Base-by-base conservation (phyloP, 2,329 filamentous ascomycete genomes). In the Pseudogymnoascus sp. region DNA sequence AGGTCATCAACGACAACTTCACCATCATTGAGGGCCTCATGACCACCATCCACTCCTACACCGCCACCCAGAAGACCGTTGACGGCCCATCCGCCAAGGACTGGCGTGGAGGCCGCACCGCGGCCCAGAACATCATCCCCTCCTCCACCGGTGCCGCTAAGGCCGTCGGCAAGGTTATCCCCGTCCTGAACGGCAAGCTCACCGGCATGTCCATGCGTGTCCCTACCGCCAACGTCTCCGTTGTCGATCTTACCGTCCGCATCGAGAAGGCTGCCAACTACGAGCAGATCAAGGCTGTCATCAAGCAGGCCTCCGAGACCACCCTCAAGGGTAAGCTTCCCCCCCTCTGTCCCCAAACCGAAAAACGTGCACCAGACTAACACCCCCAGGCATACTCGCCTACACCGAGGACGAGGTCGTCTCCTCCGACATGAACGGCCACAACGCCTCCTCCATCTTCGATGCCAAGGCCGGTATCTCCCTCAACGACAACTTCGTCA, bases 201-300 rank as follows among this genome's bases (percentile, higher is more conserved):
- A 99, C 94, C 70, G 94, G 94, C 82, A 97, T 99, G 94, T 86
- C 94, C 74, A 94, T 99, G 89, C 94, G 94, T 89, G 93, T 99
- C 64, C 94, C 94, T 71, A 97, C 94, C 71, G 80, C 90, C 84
- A 97, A 99, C 85, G 94, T 99, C 78, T 99, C 94, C 72, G 94
- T 97, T 78, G 94, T 99, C 75, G 94, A 99, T 81, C 82, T 99
- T 77, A 99, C 94, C 74, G 86, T 81, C 85, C 92, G 93, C 74
- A 83, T 95, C 72, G 90, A 96, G 87, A 97, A 97, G 88, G 80
- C 79, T 73, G 92, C 90, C 73, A 78, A 78, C 70, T 94, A 94
- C 79, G 92, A 96, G 64, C 81, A 95, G 78, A 97, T 99, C 87
- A 97, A 97, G 88, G 78, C 81, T 67, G 85, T 85, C 77, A 80